Base-by-base conservation (phyloP, 495 filamentous ascomycete species). In the Penicillium nucicola region DNA sequence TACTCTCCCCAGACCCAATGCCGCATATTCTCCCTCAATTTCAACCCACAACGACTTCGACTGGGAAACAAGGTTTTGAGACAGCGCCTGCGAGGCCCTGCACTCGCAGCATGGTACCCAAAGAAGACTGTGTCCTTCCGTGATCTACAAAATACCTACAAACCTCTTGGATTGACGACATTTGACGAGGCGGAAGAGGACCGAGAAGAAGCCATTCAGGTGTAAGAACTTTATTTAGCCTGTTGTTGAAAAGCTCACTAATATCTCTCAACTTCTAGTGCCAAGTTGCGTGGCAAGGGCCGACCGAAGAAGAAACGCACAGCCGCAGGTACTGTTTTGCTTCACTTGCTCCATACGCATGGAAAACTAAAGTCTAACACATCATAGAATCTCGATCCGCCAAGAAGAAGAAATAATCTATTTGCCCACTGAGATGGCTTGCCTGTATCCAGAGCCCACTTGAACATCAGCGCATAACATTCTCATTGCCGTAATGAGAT, bases 221-320 rank as follows among this genome's bases (percentile, higher is more conserved):
- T 85, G 76, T 83, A 70, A 53, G 74, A 59, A n/a, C 14, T 15
- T 14, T 32, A 2, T 15, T 3, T 15, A 9, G 11, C n/a, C 18
- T 34, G 1, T 12, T 5, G 18, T 20, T 13, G 14, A 7, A 28
- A 10, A 4, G 20, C 7, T 2, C 23, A 31, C 38, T 54, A 30
- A 39, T 2, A 55, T 31, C 17, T 11, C 31, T 37, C 42, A 5
- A 15, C 38, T 19, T 28, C 6, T 58, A 89, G 84, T 55, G 69
- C 84, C 60, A 93, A 87, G 74, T 60, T 76, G 13, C 84, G 88
- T 66, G 93, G 92, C 41, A 97, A 97, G 72, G 88, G 87, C 12
- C 78, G 88, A 23, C 91, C 92, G 15, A 95, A 91, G 79, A 97
- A 96, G 82, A 93, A 92, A 75, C 81, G 76, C 66, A 83, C 75